Evolutionary conservation across 2,329 filamentous ascomycete genomes (phyloP).

Genomic region (Ophiostoma novo-ulmi): DNA sequence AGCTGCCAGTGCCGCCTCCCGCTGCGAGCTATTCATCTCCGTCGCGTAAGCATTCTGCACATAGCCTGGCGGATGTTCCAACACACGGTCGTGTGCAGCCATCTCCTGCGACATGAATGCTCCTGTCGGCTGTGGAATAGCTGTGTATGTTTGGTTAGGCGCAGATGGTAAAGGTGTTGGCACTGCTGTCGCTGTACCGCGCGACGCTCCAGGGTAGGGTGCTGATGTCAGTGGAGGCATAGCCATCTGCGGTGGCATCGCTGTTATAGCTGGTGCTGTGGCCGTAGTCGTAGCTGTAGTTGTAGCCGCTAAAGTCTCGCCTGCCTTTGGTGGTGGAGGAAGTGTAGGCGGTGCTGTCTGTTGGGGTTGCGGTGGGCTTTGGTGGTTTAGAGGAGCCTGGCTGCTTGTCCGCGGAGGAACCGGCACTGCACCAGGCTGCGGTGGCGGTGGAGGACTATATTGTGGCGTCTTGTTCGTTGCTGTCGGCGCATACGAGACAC

Average conservation of each 20-base stretch:
- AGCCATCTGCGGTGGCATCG: constrained; percentile 45
- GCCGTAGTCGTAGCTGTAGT: neutral
- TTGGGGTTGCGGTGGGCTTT: constrained; percentile 27
- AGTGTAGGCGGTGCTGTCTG: constrained; percentile 25
- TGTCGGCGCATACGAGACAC: constrained; percentile 34
- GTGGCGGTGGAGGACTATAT: constrained; percentile 48
- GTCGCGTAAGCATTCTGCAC: constrained; percentile 51
- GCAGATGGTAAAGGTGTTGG: neutral
- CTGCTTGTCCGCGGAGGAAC: constrained; percentile 34
- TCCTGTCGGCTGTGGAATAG: constrained; percentile 27
- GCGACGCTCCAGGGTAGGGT: constrained; percentile 39
- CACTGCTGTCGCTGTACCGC: constrained; percentile 43
- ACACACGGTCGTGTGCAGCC: constrained; percentile 21
- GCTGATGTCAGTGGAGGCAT: constrained; percentile 43
- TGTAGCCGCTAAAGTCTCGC: constrained; percentile 28
- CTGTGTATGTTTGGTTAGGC: neutral
- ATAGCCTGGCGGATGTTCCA: constrained; percentile 51
- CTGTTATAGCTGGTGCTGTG: constrained; percentile 28
- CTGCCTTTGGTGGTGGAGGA: constrained; percentile 18
- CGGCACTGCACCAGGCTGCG: constrained; percentile 51
- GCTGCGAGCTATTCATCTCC: constrained; percentile 47
- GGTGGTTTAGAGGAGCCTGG: constrained; percentile 38
- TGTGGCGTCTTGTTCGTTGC: constrained; percentile 30
- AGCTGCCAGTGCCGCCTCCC: constrained; percentile 32
- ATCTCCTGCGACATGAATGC: constrained; percentile 9